phyloP scores from a whole-genome alignment of 345 rosid genomes.

The Moringa oleifera region DNA sequence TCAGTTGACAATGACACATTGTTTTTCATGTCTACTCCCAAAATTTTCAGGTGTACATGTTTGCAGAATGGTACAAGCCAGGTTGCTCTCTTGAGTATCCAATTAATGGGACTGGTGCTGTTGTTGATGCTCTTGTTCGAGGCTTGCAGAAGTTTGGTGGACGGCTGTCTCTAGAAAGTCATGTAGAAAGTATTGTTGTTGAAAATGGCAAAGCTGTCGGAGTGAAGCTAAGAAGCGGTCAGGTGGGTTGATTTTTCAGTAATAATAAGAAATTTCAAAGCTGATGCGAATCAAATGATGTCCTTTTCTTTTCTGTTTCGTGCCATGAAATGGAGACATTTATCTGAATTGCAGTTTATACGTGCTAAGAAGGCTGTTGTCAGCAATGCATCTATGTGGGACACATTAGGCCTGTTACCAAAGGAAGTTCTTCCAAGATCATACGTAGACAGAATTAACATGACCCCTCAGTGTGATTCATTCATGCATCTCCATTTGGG shows the following conservation, averaged over 20 bases:
- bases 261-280: background rate
- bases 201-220: conserved; percentile 77
- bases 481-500: conserved; percentile 99
- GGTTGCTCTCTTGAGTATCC: conserved; percentile 86
- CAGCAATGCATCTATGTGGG: conserved; percentile 97
- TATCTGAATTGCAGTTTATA: conserved; percentile 46
- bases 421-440: conserved; percentile 58
- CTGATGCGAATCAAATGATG: background rate
- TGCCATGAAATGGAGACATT: background rate
- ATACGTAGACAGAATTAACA: conserved; percentile 40
- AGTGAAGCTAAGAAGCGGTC: conserved; percentile 76
- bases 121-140: conserved; percentile 77
- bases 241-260: conserved; percentile 38
- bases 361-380: conserved; percentile 85
- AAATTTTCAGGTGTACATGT: conserved; percentile 79
- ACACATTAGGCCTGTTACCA: conserved; percentile 66
- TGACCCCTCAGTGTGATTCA: conserved; percentile 80
- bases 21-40: background rate
- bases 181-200: conserved; percentile 67
- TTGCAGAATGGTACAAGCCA: conserved; percentile 96
- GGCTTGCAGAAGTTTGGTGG: conserved; percentile 87
- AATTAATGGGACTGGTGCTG: conserved; percentile 73
- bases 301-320: background rate
- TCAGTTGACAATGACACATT: background rate
- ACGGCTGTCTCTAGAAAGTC: conserved; percentile 63